Base-by-base conservation (phyloP, 768 basidiomycete genomes). In the Mycena olivaceomarginata region DNA sequence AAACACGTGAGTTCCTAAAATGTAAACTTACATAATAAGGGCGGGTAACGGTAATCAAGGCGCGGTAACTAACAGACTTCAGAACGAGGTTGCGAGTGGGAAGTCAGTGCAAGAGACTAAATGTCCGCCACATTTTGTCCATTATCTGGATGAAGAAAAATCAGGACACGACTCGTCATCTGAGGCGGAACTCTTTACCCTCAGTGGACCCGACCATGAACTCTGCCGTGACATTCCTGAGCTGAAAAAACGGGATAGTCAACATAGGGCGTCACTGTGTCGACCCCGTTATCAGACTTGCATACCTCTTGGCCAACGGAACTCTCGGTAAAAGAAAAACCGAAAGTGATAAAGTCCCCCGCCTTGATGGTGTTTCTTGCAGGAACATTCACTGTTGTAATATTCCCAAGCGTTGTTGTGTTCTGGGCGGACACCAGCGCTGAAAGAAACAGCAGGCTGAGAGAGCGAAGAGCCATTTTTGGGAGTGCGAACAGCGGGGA, bases 221-320 rank as follows among this genome's bases (percentile, higher is more conserved):
- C 39, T 74, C 66, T 1, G 65, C 63, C 6, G 72, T 59, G 12
- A 74, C 45, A 37, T 68, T 74, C 46, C 57, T 60, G 4, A 67
- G 41, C 57, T 74, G 25, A 60, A 39, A 39, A 10, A 5, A 25
- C 25, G 5, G 56, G 2, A 11, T 31, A 8, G 22, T 57, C 56
- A 57, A 6, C 56, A n/a, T 6, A 57, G 5, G 56, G 25, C 25
- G 25, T 25, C 22, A 11, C 56, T 12, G n/a, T 5, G 10, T 57
- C 5, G 7, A 2, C 8, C 56, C 13, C 4, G 25, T 15, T 60
- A 37, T 25, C 25, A 25, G 25, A 25, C 25, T 25, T n/a, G 56
- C 62, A 4, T 48, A 65, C 63, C n/a, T 8, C 62, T 18, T 72
- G 62, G 25, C 25, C 25, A 56, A 13, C 37, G 10, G 18, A 13